phyloP scores from a whole-genome alignment of 2,329 filamentous ascomycete species.

The Pleoardoris graminearum region DNA sequence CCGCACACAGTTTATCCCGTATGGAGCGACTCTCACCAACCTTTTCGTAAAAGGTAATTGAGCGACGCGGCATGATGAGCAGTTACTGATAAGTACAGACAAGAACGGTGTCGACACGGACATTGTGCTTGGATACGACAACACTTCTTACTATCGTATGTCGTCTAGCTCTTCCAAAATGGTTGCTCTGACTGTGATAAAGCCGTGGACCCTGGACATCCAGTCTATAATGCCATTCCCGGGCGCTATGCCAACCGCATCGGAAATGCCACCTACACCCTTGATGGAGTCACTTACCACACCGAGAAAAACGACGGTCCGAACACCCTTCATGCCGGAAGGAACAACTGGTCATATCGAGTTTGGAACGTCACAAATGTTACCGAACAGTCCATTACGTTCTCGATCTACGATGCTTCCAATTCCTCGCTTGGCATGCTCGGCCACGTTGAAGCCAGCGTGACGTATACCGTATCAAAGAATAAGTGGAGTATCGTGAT shows the following conservation, averaged over 20 bases:
- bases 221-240: constrained; percentile 41
- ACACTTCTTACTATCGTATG: constrained; percentile 41
- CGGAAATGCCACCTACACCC: constrained; percentile 34
- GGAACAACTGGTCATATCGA: constrained; percentile 40
- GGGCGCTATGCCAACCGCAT: constrained; percentile 42
- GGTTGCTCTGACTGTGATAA: constrained; percentile 12
- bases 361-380: constrained; percentile 34
- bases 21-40: constrained; percentile 40
- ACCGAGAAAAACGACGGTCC: constrained; percentile 37
- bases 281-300: constrained; percentile 35
- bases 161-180: neutral
- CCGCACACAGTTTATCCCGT: constrained; percentile 36
- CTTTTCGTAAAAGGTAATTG: constrained; percentile 36
- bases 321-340: constrained; percentile 40
- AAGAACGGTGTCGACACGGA: constrained; percentile 36
- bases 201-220: constrained; percentile 41
- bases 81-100: constrained; percentile 24
- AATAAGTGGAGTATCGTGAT: constrained; percentile 41
- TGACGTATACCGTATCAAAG: constrained; percentile 37
- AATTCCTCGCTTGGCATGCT: constrained; percentile 38
- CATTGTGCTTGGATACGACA: constrained; percentile 41
- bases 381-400: constrained; percentile 36
- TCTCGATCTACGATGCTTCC: constrained; percentile 33
- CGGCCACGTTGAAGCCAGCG: constrained; percentile 32
- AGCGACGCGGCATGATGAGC: neutral